phyloP scores from a whole-genome alignment of 768 basidiomycete species.

The Gloeostereum incarnatum region DNA sequence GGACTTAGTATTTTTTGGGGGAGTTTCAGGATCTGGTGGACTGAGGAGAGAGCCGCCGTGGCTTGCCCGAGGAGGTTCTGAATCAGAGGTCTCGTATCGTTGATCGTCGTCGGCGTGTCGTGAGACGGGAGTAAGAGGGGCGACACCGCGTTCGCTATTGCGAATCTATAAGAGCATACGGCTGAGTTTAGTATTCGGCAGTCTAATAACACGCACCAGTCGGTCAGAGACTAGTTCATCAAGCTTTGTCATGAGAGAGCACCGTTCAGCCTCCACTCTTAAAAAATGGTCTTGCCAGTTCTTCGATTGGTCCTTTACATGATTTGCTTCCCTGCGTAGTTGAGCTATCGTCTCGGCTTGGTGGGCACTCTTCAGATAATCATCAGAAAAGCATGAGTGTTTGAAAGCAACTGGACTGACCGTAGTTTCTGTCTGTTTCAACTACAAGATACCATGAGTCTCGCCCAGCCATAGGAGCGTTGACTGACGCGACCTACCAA shows the following conservation, averaged over 20 bases:
- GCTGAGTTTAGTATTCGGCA: slow-evolving; percentile 2
- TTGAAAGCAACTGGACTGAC: slow-evolving; percentile 21
- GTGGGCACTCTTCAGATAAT: slow-evolving; percentile 38
- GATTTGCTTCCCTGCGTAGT: slow-evolving; percentile 52
- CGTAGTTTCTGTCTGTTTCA: slow-evolving; percentile 46
- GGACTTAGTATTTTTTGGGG: neutral
- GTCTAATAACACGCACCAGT: slow-evolving; percentile 23
- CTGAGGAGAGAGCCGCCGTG: neutral
- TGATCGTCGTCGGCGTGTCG: slow-evolving; percentile 1
- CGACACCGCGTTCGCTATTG: slow-evolving; percentile 6
- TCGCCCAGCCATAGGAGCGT: slow-evolving; percentile 4
- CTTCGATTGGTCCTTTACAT: slow-evolving; percentile 69
- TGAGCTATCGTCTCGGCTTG: slow-evolving; percentile 53
- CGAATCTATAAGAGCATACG: slow-evolving; percentile 8
- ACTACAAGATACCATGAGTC: slow-evolving; percentile 21
- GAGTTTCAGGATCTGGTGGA: slow-evolving; percentile 3
- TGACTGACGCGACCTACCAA: slow-evolving; percentile 27
- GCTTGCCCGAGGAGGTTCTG: neutral
- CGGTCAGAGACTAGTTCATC: slow-evolving; percentile 51
- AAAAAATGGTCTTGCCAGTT: slow-evolving; percentile 80
- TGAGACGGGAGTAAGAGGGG: slow-evolving; percentile 2
- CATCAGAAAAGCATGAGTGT: neutral
- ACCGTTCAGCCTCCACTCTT: slow-evolving; percentile 63
- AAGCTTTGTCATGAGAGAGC: slow-evolving; percentile 42
- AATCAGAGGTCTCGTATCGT: neutral